These are phyloP conservation scores for Ogataea hybrid DNA, from an alignment of 1,139 yeast species.

Conservation along the genomic window DNA sequence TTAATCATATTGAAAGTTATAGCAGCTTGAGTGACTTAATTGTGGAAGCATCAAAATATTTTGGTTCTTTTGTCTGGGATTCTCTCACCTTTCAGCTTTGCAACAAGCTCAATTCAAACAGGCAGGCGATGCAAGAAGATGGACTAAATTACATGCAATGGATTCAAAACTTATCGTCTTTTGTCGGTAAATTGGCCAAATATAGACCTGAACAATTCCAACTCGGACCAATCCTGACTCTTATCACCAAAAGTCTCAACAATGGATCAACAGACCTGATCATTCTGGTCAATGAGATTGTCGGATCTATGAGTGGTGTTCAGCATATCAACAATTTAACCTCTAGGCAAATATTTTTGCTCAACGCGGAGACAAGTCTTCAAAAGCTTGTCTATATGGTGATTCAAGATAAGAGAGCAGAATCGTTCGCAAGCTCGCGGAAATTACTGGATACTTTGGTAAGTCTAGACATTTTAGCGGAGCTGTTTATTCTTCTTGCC, in stretches of 20 bases:
- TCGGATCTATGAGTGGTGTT: constrained; percentile 80
- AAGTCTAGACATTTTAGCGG: constrained; percentile 50
- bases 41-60: constrained; percentile 77
- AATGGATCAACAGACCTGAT: constrained; percentile 62
- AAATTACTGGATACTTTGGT: constrained; percentile 50
- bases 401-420: constrained; percentile 60
- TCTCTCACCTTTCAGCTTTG: constrained; percentile 72
- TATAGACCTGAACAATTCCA: constrained; percentile 49
- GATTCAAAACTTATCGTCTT: constrained; percentile 72
- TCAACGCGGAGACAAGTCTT: constrained; percentile 64
- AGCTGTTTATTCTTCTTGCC: constrained; percentile 63
- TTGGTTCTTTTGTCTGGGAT: constrained; percentile 84
- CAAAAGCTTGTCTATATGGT: constrained; percentile 56
- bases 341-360: constrained; percentile 58
- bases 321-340: constrained; percentile 67
- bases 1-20: constrained; percentile 84
- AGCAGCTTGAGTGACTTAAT: constrained; percentile 80
- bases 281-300: constrained; percentile 65
- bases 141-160: constrained; percentile 84
- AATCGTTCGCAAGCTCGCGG: constrained; percentile 47
- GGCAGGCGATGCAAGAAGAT: constrained; percentile 69
- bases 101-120: constrained; percentile 66
- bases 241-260: constrained; percentile 64
- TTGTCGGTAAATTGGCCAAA: constrained; percentile 63
- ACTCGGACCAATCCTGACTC: constrained; percentile 55